phyloP scores from a whole-genome alignment of 192 early-diverging fungal species.

The Fimicolochytrium jonesii region DNA sequence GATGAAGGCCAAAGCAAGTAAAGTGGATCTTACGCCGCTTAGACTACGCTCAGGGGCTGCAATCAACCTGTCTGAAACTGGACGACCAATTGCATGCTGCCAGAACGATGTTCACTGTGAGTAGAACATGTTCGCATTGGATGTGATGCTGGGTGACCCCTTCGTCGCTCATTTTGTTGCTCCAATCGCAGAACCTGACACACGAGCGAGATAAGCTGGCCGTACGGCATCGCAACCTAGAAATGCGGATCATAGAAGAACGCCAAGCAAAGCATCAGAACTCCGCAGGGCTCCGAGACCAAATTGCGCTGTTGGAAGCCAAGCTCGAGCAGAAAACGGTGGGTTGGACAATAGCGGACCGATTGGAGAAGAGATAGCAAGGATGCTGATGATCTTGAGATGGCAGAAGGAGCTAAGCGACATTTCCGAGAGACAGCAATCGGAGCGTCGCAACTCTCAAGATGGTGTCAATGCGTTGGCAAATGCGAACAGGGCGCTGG shows the following conservation, averaged over 20 bases:
- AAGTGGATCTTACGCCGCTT: too few species aligned
- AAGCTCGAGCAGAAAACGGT: conserved; percentile 1
- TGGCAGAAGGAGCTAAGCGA: conserved; percentile 12
- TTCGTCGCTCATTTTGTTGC: too few species aligned
- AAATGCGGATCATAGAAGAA: conserved; percentile 6
- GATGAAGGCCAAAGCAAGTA: too few species aligned
- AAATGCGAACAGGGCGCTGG: conserved; percentile 24
- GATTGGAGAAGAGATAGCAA: too few species aligned
- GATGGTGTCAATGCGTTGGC: conserved; percentile 18
- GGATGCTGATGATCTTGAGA: too few species aligned
- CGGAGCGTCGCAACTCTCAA: conserved; percentile 2
- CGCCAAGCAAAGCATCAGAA: background rate
- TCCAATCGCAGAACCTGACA: conserved; percentile 1
- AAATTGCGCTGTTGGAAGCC: background rate
- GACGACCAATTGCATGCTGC: conserved; percentile 28
- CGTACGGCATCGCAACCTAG: background rate
- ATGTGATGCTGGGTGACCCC: background rate
- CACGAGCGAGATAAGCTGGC: conserved; percentile 21
- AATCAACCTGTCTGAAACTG: conserved; percentile 24
- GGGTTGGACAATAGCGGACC: too few species aligned
- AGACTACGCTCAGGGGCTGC: conserved; percentile 29
- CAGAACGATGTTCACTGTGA: conserved; percentile 22
- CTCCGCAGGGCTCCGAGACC: background rate
- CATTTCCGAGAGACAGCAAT: background rate
- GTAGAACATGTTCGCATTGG: background rate